Evolutionary conservation across 2,329 filamentous ascomycete species (phyloP), one percentile per base, ranked within the genome.

Genomic region (Stachybotrys chlorohalonatus): DNA sequence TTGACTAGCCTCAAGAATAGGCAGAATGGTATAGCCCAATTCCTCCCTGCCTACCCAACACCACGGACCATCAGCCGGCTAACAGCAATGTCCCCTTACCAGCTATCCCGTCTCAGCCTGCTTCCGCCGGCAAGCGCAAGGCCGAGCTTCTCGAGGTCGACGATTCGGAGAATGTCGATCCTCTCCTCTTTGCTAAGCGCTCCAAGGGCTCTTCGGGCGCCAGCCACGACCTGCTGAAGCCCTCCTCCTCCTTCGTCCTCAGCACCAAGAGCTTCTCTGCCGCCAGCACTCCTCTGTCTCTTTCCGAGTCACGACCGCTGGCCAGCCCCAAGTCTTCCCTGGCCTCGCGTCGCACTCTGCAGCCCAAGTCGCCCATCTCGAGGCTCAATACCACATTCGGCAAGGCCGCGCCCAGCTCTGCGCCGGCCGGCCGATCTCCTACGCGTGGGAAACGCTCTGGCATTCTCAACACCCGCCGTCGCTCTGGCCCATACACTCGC

Each of bases 361-460:
- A 80, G 58, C 73, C 81, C 57, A 80, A 76, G 63, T 82, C 81
- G 5, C 80, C 79, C 15, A 67, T 73, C 53, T 60, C 71, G 47
- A 80, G 73, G 61, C 61, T 79, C 54, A 76, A 73, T 67, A 71
- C 72, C 7, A 64, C 62, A 54, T 66, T 72, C 57, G 61, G 74
- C 57, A 76, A 75, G 59, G 76, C 82, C 1, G 74, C 80, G 13
- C 79, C 84, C 11, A 72, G 82, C 16, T 77, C 83, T 50, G 83
- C 86, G n/a, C 86, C 87, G 47, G 89, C 88, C 61, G 89, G 90
- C 51, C 88, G 90, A 58, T 94, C 90, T 3, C 90, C 90, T 2
- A 87, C 80, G n/a, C 76, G 86, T 52, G 71, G 71, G 63, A 91
- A 90, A 73, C 82, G 84, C 57, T 76, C 84, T 31, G 82, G 84